These are phyloP conservation scores for Lasiosphaeria miniovina DNA, from an alignment of 495 filamentous ascomycete species.

Conservation along the genomic window DNA sequence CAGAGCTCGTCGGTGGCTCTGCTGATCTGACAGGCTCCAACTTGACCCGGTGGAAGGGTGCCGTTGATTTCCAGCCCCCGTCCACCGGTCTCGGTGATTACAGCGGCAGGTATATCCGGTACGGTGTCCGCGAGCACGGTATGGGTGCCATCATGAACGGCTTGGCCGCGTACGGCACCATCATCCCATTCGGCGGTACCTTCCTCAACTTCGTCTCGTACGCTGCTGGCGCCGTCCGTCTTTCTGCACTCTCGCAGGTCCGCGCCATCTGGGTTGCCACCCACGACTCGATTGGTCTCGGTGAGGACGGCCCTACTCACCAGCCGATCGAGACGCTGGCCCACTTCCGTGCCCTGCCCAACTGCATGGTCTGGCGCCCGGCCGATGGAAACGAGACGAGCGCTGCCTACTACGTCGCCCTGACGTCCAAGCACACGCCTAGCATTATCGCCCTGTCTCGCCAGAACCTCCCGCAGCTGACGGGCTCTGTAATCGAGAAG, in stretches of 20 bases:
- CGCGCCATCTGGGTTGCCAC: constrained; percentile 96
- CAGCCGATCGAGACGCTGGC: constrained; percentile 99
- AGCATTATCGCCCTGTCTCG: constrained; percentile 91
- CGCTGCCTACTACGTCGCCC: constrained; percentile 93
- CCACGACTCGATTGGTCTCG: constrained; percentile 98
- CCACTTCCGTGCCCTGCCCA: constrained; percentile 98
- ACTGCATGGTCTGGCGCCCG: constrained; percentile 99
- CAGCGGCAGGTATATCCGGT: constrained; percentile 89
- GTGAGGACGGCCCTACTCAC: constrained; percentile 98
- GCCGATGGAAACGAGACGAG: constrained; percentile 98
- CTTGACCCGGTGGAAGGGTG: constrained; percentile 96
- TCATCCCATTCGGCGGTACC: constrained; percentile 90
- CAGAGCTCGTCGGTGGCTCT: constrained; percentile 92
- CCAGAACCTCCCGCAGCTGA: constrained; percentile 97
- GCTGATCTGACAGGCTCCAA: constrained; percentile 98
- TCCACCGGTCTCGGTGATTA: constrained; percentile 80
- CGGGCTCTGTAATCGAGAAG: constrained; percentile 82
- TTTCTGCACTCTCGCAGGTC: constrained; percentile 87
- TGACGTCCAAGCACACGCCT: constrained; percentile 88
- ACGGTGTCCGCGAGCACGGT: constrained; percentile 94
- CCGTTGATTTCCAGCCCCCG: constrained; percentile 95
- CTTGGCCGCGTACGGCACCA: constrained; percentile 89
- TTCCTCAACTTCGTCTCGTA: constrained; percentile 99
- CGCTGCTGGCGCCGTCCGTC: constrained; percentile 89
- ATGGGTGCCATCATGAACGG: constrained; percentile 99